Evolutionary conservation across 1,284 basidiomycete genomes (phyloP).

Genomic region (Sphaerobolus stellatus): DNA sequence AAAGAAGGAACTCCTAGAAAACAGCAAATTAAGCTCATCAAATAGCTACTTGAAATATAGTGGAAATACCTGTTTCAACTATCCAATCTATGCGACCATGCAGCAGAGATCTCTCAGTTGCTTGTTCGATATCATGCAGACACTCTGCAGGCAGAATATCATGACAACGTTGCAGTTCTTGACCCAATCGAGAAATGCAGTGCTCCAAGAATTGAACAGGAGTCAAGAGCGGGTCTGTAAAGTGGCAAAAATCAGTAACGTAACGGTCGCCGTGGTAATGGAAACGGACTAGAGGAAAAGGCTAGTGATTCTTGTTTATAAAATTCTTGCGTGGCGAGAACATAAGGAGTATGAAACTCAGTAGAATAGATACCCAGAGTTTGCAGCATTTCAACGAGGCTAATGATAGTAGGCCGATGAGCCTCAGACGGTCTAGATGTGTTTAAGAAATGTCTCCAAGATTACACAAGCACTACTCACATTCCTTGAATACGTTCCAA

Average conservation of each 20-base stretch:
- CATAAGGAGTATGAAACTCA: slow-evolving; percentile 36
- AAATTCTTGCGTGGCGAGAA: slow-evolving; percentile 48
- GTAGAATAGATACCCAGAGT: slow-evolving; percentile 57
- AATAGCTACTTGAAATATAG: slow-evolving; percentile 6
- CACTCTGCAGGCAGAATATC: slow-evolving; percentile 52
- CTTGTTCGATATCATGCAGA: slow-evolving; percentile 47
- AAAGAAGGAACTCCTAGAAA: slow-evolving; percentile 55
- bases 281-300: slow-evolving; percentile 41
- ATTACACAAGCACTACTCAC: slow-evolving; percentile 12
- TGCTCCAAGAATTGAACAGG: slow-evolving; percentile 57
- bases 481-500: slow-evolving; percentile 53
- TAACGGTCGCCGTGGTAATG: neutral
- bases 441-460: slow-evolving; percentile 15
- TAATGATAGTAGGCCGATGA: slow-evolving; percentile 39
- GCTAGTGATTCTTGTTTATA: slow-evolving; percentile 52
- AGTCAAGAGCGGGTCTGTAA: neutral
- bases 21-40: slow-evolving; percentile 2
- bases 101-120: slow-evolving; percentile 54
- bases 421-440: slow-evolving; percentile 25
- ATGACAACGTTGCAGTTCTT: slow-evolving; percentile 56
- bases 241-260: neutral
- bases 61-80: slow-evolving; percentile 49
- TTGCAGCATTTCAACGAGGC: slow-evolving; percentile 54
- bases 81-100: slow-evolving; percentile 55
- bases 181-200: slow-evolving; percentile 45